A percentile compares a stretch with the other conserved stretches of the same genome.
Conservation (phyloP, 768 basidiomycete species). For the Tricholoma flavovirens region DNA sequence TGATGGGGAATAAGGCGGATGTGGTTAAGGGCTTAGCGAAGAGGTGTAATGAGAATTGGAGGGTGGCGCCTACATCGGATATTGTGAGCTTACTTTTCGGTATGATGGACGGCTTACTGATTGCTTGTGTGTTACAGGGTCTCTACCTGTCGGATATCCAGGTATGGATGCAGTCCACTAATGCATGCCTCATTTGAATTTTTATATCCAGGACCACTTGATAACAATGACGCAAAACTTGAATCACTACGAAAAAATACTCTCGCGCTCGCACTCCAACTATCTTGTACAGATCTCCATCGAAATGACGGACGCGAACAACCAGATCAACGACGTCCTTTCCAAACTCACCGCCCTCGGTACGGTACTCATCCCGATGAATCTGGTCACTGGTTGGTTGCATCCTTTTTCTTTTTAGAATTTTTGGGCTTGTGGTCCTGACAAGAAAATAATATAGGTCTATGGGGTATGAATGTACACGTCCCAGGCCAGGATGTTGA, state of each 20-base stretch:
- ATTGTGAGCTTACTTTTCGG: constrained; percentile 51
- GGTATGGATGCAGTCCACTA: constrained; percentile 25
- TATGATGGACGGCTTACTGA: not conserved
- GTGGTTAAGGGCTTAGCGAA: constrained; percentile 99
- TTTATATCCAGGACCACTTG: constrained; percentile 67
- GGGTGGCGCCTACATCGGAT: constrained; percentile 95
- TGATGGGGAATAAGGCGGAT: constrained; percentile 99
- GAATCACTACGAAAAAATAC: constrained; percentile 99
- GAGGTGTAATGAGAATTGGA: constrained; percentile 98
- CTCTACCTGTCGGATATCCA: constrained; percentile 95
- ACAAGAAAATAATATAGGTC: constrained; percentile 35
- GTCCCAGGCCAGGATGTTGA: constrained; percentile 77
- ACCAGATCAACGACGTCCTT: constrained; percentile 98
- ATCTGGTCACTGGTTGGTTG: constrained; percentile 79
- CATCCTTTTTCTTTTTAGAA: not conserved
- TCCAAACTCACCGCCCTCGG: constrained; percentile 96
- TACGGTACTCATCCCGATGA: constrained; percentile 97
- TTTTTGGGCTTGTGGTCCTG: not conserved
- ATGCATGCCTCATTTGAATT: not conserved
- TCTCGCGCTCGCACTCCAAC: constrained; percentile 97
- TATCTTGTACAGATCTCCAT: constrained; percentile 99
- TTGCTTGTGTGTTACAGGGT: constrained; percentile 45
- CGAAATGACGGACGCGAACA: constrained; percentile 99
- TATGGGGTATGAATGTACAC: constrained; percentile 99
- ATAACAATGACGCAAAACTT: constrained; percentile 99